Conservation (phyloP, 768 basidiomycete species). For the Thelephora aurantiotincta region DNA sequence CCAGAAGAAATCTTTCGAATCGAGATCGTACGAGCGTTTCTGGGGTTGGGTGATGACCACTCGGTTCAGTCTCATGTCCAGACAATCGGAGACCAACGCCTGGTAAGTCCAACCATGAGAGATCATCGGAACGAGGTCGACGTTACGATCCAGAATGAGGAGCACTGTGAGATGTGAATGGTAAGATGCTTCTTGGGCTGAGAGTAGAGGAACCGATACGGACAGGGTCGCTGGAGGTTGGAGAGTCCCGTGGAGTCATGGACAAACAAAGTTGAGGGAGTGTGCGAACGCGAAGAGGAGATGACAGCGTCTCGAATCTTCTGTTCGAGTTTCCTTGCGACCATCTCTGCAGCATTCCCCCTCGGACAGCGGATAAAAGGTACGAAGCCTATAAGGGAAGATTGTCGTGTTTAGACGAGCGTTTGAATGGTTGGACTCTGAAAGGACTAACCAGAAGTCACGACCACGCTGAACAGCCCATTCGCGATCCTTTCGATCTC, state of each 20-base stretch:
- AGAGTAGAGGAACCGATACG: conserved; percentile 13
- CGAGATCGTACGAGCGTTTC: conserved; percentile 88
- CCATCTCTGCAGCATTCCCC: conserved; percentile 98
- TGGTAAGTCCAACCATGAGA: conserved; percentile 99
- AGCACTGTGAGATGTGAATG: conserved; percentile 43
- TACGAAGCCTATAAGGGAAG: conserved; percentile 51
- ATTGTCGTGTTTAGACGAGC: background rate
- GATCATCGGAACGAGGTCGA: conserved; percentile 87
- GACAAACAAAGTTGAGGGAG: conserved; percentile 46
- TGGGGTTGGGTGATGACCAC: conserved; percentile 68
- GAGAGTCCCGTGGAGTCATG: conserved; percentile 76
- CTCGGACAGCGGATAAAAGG: conserved; percentile 90
- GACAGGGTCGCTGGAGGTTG: conserved; percentile 78
- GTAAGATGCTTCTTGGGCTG: conserved; percentile 3
- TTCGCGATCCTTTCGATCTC: conserved; percentile 86
- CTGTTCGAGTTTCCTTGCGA: conserved; percentile 89
- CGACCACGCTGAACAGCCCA: conserved; percentile 85
- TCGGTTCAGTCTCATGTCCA: conserved; percentile 93
- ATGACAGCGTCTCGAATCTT: conserved; percentile 81
- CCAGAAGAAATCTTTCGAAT: conserved; percentile 99
- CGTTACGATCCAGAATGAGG: conserved; percentile 85
- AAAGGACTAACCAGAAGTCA: conserved; percentile 54
- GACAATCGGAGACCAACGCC: conserved; percentile 92
- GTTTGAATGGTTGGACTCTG: background rate
- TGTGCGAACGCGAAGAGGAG: conserved; percentile 48